Base-by-base conservation (phyloP, 176 grass and related monocot species). In the Carex cristatella region DNA sequence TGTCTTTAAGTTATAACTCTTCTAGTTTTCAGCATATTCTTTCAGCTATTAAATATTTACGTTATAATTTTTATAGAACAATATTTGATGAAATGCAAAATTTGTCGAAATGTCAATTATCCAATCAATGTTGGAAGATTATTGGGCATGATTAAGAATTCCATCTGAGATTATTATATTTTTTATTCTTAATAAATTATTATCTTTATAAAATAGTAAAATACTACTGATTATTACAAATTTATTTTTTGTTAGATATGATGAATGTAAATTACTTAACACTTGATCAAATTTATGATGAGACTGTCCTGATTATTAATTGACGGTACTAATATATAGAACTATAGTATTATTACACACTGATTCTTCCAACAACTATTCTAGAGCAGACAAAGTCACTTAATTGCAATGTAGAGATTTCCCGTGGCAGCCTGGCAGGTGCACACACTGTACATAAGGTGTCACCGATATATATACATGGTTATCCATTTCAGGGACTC, bases 381-480 rank as follows among this genome's bases (percentile, higher is more conserved):
- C 9, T 49, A 73, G n/a, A 53, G n/a, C 42, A 74, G 18, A 51
- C 2, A 74, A 74, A 1, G 44, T 51, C 44, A 19, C 27, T 74
- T 74, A 27, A 51, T 74, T 74, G 40, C 44, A 14, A 74, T 74
- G 12, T 74, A 27, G 70, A 73, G 40, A 74, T 51, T 74, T 74
- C n/a, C 44, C 3, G 10, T 51, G 42, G 70, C 44, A 32, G 70
- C 18, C 4, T 51, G 42, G 70, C 44, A 32, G 70, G 4, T 73
- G 3, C 70, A 51, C 42, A 74, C 18, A 2, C 18, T 48, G n/a
- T 18, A 4, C 40, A 4, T 1, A 74, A 38, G n/a, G 70, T 74
- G n/a, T 74, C 46, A 28, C 19, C 10, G 2, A 58, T 58, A 4
- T 57, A 57, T n/a, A 44, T 40, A 38, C 6, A 42, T 42, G 14